Evolutionary conservation across 164 flowering plant species (phyloP).

Genomic region (Protea cynaroides): DNA sequence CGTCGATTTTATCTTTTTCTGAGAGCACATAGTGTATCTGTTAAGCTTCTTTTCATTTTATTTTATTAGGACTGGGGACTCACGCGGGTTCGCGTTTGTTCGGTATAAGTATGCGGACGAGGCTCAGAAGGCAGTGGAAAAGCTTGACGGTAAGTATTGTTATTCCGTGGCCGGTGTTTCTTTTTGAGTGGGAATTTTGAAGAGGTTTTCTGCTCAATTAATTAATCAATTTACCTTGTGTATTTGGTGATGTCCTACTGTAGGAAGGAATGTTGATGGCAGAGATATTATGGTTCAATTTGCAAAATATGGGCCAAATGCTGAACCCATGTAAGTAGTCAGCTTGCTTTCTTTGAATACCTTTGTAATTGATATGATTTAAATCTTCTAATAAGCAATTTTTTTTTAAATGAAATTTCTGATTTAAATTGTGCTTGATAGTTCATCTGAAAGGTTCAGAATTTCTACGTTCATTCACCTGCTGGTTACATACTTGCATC

Average conservation of each 20-base stretch:
- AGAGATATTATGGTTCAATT: constrained; percentile 77
- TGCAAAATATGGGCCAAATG: constrained; percentile 75
- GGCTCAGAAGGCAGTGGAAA: constrained; percentile 69
- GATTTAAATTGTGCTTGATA: no score
- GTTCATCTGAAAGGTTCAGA: no score
- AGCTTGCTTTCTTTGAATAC: not conserved
- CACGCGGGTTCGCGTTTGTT: constrained; percentile 77
- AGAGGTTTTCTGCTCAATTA: not conserved
- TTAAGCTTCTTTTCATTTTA: not conserved
- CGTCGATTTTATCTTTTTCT: not conserved
- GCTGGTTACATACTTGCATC: no score
- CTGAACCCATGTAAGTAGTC: constrained; percentile 55
- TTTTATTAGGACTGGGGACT: constrained; percentile 59
- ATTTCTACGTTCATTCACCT: no score
- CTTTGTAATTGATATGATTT: no score
- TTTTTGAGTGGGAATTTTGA: not conserved
- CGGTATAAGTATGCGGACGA: constrained; percentile 73
- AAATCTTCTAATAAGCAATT: no score
- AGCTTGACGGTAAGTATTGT: constrained; percentile 48
- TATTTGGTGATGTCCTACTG: no score
- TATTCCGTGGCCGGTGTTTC: not conserved
- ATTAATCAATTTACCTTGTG: not conserved
- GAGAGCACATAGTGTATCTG: not conserved
- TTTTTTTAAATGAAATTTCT: no score
- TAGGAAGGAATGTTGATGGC: constrained; percentile 68